Conservation (phyloP, 345 rosid species). For the Xanthoceras sorbifolium region DNA sequence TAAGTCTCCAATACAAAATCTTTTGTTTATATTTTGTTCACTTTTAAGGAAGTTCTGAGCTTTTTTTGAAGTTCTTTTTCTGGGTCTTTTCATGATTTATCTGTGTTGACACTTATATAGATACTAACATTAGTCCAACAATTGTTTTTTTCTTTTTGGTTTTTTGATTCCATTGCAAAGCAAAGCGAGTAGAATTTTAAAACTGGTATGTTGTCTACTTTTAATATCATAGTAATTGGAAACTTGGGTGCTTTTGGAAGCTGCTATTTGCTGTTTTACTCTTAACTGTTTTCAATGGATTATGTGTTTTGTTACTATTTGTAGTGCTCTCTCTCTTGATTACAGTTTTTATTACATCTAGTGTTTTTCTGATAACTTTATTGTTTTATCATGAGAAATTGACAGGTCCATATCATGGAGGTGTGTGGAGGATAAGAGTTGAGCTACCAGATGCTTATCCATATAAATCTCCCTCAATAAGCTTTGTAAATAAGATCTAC, state of each 20-base stretch:
- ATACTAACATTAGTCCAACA: too few relatives aligned
- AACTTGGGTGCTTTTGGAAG: conserved; percentile 1
- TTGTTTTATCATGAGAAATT: conserved; percentile 6
- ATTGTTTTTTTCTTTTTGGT: neutral
- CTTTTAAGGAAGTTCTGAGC: conserved; percentile 15
- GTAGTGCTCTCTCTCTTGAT: neutral
- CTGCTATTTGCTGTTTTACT: conserved; percentile 17
- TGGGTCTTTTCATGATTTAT: conserved; percentile 16
- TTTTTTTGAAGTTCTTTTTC: neutral
- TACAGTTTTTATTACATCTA: too few relatives aligned
- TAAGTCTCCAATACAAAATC: conserved; percentile 31
- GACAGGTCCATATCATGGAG: conserved; percentile 90
- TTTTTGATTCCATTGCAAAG: neutral
- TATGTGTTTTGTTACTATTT: neutral
- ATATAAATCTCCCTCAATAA: conserved; percentile 61
- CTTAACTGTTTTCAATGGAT: conserved; percentile 16
- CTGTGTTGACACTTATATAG: conserved; percentile 6
- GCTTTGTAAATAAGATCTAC: conserved; percentile 67
- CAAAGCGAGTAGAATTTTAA: neutral
- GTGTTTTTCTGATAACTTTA: neutral
- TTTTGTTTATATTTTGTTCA: neutral
- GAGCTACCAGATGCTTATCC: conserved; percentile 95
- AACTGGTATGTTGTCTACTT: neutral
- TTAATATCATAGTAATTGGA: neutral
- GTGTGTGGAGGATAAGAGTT: conserved; percentile 91